These are phyloP conservation scores for Dendrothele bispora DNA, from an alignment of 768 basidiomycete genomes.

Conservation along the genomic window DNA sequence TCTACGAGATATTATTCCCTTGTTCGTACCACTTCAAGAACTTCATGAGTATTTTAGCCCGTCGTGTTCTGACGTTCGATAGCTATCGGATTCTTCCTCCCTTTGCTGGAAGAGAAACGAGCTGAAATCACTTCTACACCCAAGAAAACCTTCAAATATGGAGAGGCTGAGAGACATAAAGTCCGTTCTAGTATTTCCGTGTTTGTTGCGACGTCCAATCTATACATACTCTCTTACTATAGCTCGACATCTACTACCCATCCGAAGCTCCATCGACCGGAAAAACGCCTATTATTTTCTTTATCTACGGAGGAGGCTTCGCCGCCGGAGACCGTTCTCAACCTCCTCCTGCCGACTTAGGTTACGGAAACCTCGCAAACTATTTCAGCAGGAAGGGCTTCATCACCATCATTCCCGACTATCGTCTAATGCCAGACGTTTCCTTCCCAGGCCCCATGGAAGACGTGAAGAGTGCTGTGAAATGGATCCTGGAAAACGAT, in stretches of 20 bases:
- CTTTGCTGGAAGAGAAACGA: slow-evolving; percentile 48
- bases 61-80: neutral
- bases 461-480: slow-evolving; percentile 60
- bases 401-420: slow-evolving; percentile 67
- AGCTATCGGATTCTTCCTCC: slow-evolving; percentile 52
- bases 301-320: slow-evolving; percentile 69
- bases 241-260: slow-evolving; percentile 74
- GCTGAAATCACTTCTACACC: slow-evolving; percentile 47
- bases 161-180: slow-evolving; percentile 49
- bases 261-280: slow-evolving; percentile 20
- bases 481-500: slow-evolving; percentile 47
- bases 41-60: neutral
- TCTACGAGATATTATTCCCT: slow-evolving; percentile 29
- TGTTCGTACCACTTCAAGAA: slow-evolving; percentile 26
- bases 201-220: neutral
- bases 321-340: slow-evolving; percentile 38
- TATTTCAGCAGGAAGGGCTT: slow-evolving; percentile 63
- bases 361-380: slow-evolving; percentile 56
- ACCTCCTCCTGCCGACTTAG: slow-evolving; percentile 46
- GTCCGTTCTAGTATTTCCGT: slow-evolving; percentile 21
- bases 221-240: too few relatives aligned
- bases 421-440: slow-evolving; percentile 59
- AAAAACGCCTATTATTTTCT: slow-evolving; percentile 55
- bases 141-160: slow-evolving; percentile 57
- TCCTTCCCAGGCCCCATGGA: slow-evolving; percentile 55